These are phyloP conservation scores for Skeletonema grethae DNA, from an alignment of 108 stramenopile genomes.

Conservation along the genomic window DNA sequence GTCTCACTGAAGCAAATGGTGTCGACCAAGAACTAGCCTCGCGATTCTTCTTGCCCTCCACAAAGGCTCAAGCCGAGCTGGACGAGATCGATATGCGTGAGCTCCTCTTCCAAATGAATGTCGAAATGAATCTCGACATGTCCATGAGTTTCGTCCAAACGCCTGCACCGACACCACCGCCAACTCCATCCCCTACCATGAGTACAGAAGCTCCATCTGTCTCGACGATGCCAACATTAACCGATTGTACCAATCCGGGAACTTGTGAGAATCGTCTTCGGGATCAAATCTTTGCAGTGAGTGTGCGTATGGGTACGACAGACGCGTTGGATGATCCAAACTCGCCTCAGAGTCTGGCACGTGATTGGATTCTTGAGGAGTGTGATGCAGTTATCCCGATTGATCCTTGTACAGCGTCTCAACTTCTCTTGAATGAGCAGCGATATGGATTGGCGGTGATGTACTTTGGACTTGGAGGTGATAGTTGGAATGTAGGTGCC, in stretches of 20 bases:
- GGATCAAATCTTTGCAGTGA: conserved; percentile 30
- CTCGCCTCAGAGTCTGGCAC: conserved; percentile 41
- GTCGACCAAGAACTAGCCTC: conserved; percentile 17
- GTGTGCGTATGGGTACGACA: conserved; percentile 33
- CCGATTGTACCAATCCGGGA: conserved; percentile 32
- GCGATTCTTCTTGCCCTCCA: conserved; percentile 21
- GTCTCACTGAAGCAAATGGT: conserved; percentile 13
- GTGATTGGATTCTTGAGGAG: conserved; percentile 46
- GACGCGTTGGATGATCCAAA: conserved; percentile 28
- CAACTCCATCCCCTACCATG: conserved; percentile 6
- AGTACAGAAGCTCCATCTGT: conserved; percentile 1
- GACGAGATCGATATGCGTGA: conserved; percentile 21
- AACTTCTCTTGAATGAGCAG: conserved; percentile 53
- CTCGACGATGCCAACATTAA: conserved; percentile 20
- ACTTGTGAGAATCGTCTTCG: conserved; percentile 44
- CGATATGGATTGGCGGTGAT: conserved; percentile 77
- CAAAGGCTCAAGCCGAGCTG: conserved; percentile 16
- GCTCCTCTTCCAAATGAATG: conserved; percentile 18
- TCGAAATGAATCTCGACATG: conserved; percentile 20
- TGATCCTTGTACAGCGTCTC: conserved; percentile 34
- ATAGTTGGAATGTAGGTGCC: conserved; percentile 62
- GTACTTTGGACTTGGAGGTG: conserved; percentile 72
- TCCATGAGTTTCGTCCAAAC: neutral
- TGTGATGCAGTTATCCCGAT: conserved; percentile 34
- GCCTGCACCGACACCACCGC: conserved; percentile 14